These are phyloP conservation scores for Trichomonascus vanleenenianus DNA, from an alignment of 805 yeast genomes.

Conservation along the genomic window DNA sequence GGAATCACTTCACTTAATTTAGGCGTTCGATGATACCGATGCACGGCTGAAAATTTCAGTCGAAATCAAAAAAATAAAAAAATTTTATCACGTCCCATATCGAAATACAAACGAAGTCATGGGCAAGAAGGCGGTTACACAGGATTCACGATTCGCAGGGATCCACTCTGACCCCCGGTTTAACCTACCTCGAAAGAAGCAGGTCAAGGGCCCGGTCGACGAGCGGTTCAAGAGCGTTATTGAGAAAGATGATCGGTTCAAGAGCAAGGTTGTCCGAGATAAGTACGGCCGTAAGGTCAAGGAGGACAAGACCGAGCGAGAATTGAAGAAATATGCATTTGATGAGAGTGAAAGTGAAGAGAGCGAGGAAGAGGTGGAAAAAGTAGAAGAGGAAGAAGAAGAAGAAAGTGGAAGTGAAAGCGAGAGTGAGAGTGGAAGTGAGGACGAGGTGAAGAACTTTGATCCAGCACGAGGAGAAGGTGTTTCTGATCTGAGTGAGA, in stretches of 20 bases:
- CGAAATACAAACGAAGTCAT: not conserved
- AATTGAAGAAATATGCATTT: conserved; percentile 58
- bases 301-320: conserved; percentile 37
- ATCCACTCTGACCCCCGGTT: conserved; percentile 87
- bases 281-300: conserved; percentile 75
- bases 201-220: conserved; percentile 71
- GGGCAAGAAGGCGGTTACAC: conserved; percentile 31
- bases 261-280: conserved; percentile 56
- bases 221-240: conserved; percentile 73
- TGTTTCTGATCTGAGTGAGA: conserved; percentile 18
- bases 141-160: conserved; percentile 70
- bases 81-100: not conserved
- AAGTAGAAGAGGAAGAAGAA: conserved; percentile 7
- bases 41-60: not conserved
- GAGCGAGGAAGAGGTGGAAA: conserved; percentile 6
- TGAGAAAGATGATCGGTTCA: conserved; percentile 49
- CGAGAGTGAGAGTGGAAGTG: conserved; percentile 6
- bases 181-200: conserved; percentile 60
- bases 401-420: conserved; percentile 13
- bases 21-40: too few species aligned
- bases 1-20: too few species aligned
- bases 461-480: conserved; percentile 35
- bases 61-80: not conserved
- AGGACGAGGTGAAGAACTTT: conserved; percentile 8
- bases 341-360: conserved; percentile 30